phyloP scores from a whole-genome alignment of 176 grass and related monocot genomes.

The sorghum (Sorghum bicolor) region DNA sequence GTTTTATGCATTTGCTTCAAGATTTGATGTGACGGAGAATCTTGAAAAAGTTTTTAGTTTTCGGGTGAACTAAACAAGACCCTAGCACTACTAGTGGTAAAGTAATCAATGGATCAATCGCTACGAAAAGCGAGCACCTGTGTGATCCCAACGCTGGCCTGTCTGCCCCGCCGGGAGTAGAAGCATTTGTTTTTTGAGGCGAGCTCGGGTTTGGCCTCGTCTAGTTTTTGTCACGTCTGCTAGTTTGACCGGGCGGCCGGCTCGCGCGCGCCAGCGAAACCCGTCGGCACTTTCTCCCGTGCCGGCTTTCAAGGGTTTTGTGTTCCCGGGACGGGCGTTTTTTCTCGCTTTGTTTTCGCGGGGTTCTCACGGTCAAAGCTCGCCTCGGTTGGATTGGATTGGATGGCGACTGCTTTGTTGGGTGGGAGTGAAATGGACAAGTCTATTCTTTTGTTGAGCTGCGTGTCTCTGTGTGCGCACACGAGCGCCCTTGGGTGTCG shows the following conservation, averaged over 20 bases:
- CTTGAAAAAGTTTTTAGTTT: no score
- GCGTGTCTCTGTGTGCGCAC: neutral
- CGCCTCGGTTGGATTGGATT: neutral
- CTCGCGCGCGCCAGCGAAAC: constrained; percentile 39
- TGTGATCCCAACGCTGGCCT: neutral
- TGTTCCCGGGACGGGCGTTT: constrained; percentile 18
- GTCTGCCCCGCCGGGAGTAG: neutral
- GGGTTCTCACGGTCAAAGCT: constrained; percentile 6
- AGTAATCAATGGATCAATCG: neutral
- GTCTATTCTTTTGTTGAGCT: neutral
- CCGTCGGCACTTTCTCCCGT: constrained; percentile 60
- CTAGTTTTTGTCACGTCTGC: neutral
- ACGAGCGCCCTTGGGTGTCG: constrained; percentile 35
- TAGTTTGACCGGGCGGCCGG: neutral
- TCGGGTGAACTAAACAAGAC: no score
- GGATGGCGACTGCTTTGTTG: neutral
- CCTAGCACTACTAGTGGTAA: no score
- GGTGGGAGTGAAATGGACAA: constrained; percentile 10
- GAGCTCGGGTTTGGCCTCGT: neutral
- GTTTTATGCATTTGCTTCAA: no score
- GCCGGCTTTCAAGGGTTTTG: constrained; percentile 29
- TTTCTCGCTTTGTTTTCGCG: neutral
- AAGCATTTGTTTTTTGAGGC: neutral
- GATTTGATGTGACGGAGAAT: no score
- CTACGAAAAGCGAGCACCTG: neutral